Conservation (phyloP, 1,284 basidiomycete genomes). For the Waitea zeae region DNA sequence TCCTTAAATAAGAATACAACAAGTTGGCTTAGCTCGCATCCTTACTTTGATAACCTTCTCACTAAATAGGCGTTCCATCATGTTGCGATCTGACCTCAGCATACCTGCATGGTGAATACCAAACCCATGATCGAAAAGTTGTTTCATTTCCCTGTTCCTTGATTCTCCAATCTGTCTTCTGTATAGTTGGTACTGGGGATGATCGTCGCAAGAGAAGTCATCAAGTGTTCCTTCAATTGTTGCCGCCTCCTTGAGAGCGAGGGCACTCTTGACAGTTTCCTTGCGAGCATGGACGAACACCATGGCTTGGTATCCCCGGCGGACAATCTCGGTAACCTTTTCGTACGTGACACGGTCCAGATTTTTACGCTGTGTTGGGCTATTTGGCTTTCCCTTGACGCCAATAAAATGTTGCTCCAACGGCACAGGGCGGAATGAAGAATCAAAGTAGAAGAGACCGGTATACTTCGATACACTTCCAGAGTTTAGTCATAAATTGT, state of each 20-base stretch:
- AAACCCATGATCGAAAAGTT: slow-evolving; percentile 85
- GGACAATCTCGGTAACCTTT: slow-evolving; percentile 76
- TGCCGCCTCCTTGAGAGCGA: slow-evolving; percentile 74
- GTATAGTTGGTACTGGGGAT: slow-evolving; percentile 65
- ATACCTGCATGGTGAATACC: slow-evolving; percentile 99
- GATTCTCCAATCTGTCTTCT: slow-evolving; percentile 67
- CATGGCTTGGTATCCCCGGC: slow-evolving; percentile 94
- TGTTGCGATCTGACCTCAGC: slow-evolving; percentile 85
- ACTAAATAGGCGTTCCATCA: slow-evolving; percentile 94
- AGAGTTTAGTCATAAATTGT: too few species aligned
- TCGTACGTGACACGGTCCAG: slow-evolving; percentile 85
- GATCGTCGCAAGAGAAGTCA: slow-evolving; percentile 66
- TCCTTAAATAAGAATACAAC: not conserved
- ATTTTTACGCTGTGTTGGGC: slow-evolving; percentile 62
- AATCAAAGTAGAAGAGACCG: slow-evolving; percentile 98
- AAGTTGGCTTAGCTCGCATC: not conserved
- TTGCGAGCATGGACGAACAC: slow-evolving; percentile 98
- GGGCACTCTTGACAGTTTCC: slow-evolving; percentile 91
- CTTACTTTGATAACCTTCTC: slow-evolving; percentile 77
- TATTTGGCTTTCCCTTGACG: slow-evolving; percentile 82
- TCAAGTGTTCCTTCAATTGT: slow-evolving; percentile 57
- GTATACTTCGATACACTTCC: slow-evolving; percentile 71
- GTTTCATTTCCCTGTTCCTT: slow-evolving; percentile 93
- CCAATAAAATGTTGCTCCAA: slow-evolving; percentile 97
- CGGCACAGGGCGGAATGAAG: slow-evolving; percentile 93